phyloP scores from a whole-genome alignment of 805 yeast species.

The Suhomyces sp. region DNA sequence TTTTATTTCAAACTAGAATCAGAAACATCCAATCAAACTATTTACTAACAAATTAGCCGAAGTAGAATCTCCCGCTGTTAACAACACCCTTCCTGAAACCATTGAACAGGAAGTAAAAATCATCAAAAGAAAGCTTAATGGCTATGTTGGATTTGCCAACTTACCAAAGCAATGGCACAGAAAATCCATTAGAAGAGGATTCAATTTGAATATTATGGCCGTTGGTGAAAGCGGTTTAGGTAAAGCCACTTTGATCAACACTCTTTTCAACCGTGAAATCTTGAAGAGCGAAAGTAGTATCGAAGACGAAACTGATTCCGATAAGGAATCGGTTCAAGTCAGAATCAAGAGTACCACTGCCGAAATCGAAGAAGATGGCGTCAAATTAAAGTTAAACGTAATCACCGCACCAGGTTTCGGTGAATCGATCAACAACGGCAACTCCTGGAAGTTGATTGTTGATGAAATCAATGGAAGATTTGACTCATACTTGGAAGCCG shows the following conservation, averaged over 20 bases:
- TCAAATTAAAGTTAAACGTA: constrained; percentile 76
- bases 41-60: constrained; percentile 10
- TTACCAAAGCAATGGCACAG: constrained; percentile 99
- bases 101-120: constrained; percentile 49
- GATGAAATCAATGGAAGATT: constrained; percentile 85
- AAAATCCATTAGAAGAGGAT: constrained; percentile 76
- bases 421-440: constrained; percentile 69
- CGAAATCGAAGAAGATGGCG: constrained; percentile 85
- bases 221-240: constrained; percentile 94
- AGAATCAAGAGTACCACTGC: constrained; percentile 57
- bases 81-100: constrained; percentile 9
- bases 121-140: constrained; percentile 78
- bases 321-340: constrained; percentile 36
- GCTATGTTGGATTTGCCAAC: constrained; percentile 96
- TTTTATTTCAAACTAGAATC: not conserved
- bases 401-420: constrained; percentile 95
- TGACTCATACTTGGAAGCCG: constrained; percentile 85
- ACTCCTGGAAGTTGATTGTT: constrained; percentile 86
- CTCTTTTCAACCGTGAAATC: constrained; percentile 60
- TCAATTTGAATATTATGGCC: constrained; percentile 81
- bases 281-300: constrained; percentile 34
- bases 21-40: not conserved
- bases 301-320: constrained; percentile 15
- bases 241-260: constrained; percentile 86
- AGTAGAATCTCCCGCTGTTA: constrained; percentile 10